phyloP scores from a whole-genome alignment of 768 basidiomycete genomes.

The Candolleomyces eurysporus region DNA sequence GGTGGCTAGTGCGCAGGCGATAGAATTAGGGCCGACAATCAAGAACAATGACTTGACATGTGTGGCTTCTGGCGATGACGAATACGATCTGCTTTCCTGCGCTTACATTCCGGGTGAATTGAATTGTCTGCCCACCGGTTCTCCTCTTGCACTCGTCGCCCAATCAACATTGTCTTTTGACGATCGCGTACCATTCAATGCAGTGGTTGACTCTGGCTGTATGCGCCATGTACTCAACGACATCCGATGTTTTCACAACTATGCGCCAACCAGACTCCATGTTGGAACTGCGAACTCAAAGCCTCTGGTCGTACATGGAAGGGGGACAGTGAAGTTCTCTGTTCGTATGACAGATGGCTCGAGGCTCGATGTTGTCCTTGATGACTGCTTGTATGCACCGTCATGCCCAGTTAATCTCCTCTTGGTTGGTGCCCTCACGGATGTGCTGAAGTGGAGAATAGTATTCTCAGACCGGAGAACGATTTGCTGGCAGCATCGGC shows the following conservation, averaged over 20 bases:
- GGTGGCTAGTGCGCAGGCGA: too few species aligned
- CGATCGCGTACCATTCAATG: too few species aligned
- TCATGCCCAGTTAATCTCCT: slow-evolving; percentile 21
- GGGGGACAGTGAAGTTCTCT: slow-evolving; percentile 12
- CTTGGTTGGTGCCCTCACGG: slow-evolving; percentile 16
- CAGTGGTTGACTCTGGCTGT: slow-evolving; percentile 21
- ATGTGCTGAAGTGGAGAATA: neutral
- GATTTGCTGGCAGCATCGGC: neutral
- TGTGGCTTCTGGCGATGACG: too few species aligned
- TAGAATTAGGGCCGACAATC: too few species aligned
- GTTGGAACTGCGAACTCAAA: too few species aligned
- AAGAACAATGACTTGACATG: too few species aligned
- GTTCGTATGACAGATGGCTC: slow-evolving; percentile 4
- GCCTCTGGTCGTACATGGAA: too few species aligned
- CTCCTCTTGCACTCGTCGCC: too few species aligned
- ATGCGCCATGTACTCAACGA: slow-evolving; percentile 9
- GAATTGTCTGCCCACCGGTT: too few species aligned
- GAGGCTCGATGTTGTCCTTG: slow-evolving; percentile 6
- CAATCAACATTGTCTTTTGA: too few species aligned
- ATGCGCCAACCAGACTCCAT: slow-evolving; percentile 20
- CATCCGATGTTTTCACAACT: slow-evolving; percentile 11
- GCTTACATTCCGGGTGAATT: too few species aligned
- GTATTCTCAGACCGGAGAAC: neutral
- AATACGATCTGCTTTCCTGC: too few species aligned
- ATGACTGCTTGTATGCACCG: slow-evolving; percentile 22